Evolutionary conservation across 1,139 yeast genomes (phyloP).

Genomic region (Pichia sp.): DNA sequence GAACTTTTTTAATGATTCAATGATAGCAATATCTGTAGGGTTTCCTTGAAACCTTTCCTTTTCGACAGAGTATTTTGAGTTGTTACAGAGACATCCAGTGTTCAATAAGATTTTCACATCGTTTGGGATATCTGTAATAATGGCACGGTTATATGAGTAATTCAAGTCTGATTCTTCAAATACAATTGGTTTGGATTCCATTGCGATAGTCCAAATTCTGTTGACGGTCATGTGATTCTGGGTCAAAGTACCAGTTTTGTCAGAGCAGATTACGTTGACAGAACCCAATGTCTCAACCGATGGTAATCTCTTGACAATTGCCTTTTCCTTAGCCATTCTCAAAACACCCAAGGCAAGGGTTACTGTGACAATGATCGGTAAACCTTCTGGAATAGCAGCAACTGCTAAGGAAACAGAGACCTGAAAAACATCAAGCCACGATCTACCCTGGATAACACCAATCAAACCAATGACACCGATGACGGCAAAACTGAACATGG

Average conservation of each 20-base stretch:
- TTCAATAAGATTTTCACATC: constrained; percentile 56
- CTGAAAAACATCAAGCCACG: constrained; percentile 96
- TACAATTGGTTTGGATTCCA: constrained; percentile 30
- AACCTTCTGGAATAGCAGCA: constrained; percentile 97
- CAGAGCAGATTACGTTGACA: constrained; percentile 91
- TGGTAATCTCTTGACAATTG: constrained; percentile 91
- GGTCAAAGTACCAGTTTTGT: constrained; percentile 92
- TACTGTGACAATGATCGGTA: constrained; percentile 94
- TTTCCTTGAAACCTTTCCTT: constrained; percentile 77
- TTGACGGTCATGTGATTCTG: constrained; percentile 93
- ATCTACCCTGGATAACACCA: constrained; percentile 85
- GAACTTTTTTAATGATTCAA: constrained; percentile 69
- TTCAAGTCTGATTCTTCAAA: constrained; percentile 44
- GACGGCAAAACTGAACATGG: constrained; percentile 73
- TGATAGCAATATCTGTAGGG: constrained; percentile 88
- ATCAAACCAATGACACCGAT: constrained; percentile 83
- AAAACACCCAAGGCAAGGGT: constrained; percentile 92
- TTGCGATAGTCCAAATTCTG: constrained; percentile 75
- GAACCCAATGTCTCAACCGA: constrained; percentile 95
- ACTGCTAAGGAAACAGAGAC: constrained; percentile 94
- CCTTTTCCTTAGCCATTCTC: constrained; percentile 90
- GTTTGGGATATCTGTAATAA: constrained; percentile 41
- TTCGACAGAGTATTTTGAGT: constrained; percentile 66
- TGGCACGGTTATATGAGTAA: constrained; percentile 45
- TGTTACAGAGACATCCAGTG: constrained; percentile 80